A percentile compares a stretch with the other conserved stretches of the same genome.
phyloP scores from a whole-genome alignment of 169 alveolate species.

The Babesia bovis region DNA sequence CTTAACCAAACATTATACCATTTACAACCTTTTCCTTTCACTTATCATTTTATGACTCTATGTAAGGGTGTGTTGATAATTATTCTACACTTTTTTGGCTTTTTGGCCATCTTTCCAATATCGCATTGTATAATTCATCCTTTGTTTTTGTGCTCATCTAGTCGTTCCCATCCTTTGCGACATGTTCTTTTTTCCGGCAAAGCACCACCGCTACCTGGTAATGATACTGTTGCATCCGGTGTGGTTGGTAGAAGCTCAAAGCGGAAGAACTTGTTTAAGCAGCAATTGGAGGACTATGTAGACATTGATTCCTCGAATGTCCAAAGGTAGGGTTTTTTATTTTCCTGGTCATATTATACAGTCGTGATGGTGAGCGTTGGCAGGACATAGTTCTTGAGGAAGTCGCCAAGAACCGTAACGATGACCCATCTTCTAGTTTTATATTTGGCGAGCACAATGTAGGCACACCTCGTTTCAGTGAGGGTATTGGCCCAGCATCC shows the following conservation, averaged over 20 bases:
- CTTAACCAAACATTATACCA: no score
- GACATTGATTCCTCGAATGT: conserved; percentile 20
- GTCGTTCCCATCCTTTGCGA: neutral
- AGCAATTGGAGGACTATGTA: conserved; percentile 25
- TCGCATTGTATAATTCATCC: neutral
- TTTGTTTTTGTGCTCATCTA: neutral
- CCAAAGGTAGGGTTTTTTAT: neutral
- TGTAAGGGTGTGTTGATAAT: conserved; percentile 6
- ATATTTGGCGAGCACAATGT: conserved; percentile 20
- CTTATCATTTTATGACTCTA: conserved; percentile 25
- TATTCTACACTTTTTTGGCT: neutral
- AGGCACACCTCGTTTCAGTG: neutral
- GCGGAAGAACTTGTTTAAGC: conserved; percentile 41
- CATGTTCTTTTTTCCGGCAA: neutral
- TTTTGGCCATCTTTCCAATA: neutral
- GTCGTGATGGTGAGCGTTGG: conserved; percentile 52
- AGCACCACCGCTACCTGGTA: neutral
- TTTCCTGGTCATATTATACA: neutral
- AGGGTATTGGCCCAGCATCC: neutral
- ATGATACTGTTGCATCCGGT: no score
- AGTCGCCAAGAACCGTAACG: conserved; percentile 42
- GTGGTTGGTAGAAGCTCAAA: neutral
- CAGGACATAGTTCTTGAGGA: conserved; percentile 63
- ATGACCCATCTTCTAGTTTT: conserved; percentile 14
- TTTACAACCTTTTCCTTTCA: no score